Percentiles rank a stretch among this genome's conserved stretches.
phyloP scores from a whole-genome alignment of 208 protist species.

The Leishmania arabica region DNA sequence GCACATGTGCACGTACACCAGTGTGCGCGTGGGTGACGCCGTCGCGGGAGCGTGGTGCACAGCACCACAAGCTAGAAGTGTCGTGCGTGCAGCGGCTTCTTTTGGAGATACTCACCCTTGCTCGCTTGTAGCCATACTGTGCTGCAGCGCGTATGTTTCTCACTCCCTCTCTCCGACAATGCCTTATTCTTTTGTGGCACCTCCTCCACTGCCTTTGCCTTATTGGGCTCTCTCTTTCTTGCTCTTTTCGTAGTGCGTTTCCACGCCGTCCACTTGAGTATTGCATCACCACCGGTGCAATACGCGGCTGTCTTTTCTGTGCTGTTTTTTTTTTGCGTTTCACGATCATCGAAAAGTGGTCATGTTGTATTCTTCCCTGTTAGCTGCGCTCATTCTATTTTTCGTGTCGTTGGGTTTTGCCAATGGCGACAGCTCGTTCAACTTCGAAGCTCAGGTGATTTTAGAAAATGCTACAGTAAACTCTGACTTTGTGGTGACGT shows the following conservation, averaged over 20 bases:
- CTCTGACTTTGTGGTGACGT: constrained; percentile 28
- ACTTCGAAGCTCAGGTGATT: constrained; percentile 44
- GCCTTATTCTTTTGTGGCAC: background rate
- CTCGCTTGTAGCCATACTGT: background rate
- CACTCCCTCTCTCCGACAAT: background rate
- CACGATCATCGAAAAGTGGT: too few species aligned
- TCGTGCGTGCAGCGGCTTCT: background rate
- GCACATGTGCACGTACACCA: too few species aligned
- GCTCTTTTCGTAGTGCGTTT: background rate
- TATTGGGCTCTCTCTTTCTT: background rate
- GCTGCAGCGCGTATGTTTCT: background rate
- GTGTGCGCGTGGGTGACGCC: background rate
- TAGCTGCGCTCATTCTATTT: constrained; percentile 1
- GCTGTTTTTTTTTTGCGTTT: background rate
- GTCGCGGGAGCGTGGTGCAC: background rate
- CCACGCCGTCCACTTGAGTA: background rate
- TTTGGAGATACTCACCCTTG: background rate
- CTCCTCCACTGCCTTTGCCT: background rate
- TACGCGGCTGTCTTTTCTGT: background rate
- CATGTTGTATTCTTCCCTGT: background rate
- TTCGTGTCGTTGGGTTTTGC: background rate
- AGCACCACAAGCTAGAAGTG: background rate
- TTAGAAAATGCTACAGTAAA: constrained; percentile 34
- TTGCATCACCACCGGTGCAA: background rate
- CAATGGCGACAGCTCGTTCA: constrained; percentile 27